Conservation (phyloP, 345 rosid species). For the Clausena lansium region DNA sequence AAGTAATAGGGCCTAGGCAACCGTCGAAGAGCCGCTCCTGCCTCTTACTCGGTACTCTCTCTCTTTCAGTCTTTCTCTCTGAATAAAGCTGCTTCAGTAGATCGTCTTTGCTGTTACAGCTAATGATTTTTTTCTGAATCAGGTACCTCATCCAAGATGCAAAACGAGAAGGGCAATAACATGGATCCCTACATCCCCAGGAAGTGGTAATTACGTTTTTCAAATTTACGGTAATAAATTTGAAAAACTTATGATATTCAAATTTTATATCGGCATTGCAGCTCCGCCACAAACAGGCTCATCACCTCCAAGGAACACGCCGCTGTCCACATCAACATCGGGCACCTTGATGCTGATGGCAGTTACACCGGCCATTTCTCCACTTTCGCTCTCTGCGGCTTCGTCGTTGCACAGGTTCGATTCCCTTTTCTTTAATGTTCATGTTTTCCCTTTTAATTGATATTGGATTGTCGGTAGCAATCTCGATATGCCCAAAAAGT, state of each 20-base stretch:
- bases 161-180: conserved; percentile 86
- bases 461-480: no score
- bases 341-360: conserved; percentile 54
- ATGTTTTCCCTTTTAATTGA: no score
- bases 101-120: not conserved
- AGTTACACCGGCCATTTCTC: conserved; percentile 44
- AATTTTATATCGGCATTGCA: conserved; percentile 13
- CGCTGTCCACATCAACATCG: conserved; percentile 52
- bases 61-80: not conserved
- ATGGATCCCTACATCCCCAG: conserved; percentile 93
- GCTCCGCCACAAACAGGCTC: conserved; percentile 65
- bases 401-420: conserved; percentile 49
- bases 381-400: conserved; percentile 57
- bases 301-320: conserved; percentile 65
- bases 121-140: not conserved
- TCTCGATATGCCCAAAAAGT: no score
- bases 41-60: not conserved
- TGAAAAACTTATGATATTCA: not conserved
- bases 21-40: no score
- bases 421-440: no score
- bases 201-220: conserved; percentile 51
- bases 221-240: not conserved
- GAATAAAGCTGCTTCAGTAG: no score
- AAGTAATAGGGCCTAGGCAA: no score
- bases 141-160: conserved; percentile 57